phyloP scores from a whole-genome alignment of 2,329 filamentous ascomycete species.

The Graphilbum fragrans region DNA sequence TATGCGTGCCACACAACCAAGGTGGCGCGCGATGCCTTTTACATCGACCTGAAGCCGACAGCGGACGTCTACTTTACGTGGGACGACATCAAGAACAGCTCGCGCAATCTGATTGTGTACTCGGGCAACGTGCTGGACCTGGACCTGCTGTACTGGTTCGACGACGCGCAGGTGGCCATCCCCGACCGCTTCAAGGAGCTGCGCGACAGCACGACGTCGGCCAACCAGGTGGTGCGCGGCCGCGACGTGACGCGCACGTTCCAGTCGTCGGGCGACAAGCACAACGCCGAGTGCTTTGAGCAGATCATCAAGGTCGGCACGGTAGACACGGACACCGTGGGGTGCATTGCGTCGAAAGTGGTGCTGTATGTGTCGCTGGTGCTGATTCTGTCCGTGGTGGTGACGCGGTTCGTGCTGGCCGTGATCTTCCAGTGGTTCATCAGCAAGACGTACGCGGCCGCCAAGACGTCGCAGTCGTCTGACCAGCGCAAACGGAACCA shows the following conservation, averaged over 20 bases:
- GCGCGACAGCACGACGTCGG: constrained; percentile 48
- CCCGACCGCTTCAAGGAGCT: constrained; percentile 72
- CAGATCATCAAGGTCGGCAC: constrained; percentile 94
- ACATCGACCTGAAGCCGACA: constrained; percentile 48
- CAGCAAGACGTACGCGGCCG: constrained; percentile 70
- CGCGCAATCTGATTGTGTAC: constrained; percentile 86
- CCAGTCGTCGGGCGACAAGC: constrained; percentile 66
- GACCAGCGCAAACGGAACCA: constrained; percentile 75
- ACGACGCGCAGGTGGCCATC: constrained; percentile 63
- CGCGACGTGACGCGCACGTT: constrained; percentile 84
- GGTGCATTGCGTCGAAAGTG: constrained; percentile 94
- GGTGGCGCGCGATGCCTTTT: constrained; percentile 60
- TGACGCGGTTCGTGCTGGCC: constrained; percentile 77
- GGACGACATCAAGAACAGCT: constrained; percentile 82
- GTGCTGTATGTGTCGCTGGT: constrained; percentile 88
- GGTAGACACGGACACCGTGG: constrained; percentile 90
- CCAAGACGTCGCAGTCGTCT: constrained; percentile 71
- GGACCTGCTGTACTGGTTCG: constrained; percentile 81
- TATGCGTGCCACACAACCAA: constrained; percentile 79
- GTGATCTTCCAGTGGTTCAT: constrained; percentile 95
- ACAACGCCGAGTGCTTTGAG: constrained; percentile 73
- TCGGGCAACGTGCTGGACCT: constrained; percentile 89
- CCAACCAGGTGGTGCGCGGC: constrained; percentile 57
- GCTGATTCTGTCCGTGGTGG: constrained; percentile 83
- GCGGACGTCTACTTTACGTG: constrained; percentile 95